Evolutionary conservation across 768 basidiomycete genomes (phyloP), one percentile per base, ranked within the genome.

Genomic region (Polyporus arcularius): DNA sequence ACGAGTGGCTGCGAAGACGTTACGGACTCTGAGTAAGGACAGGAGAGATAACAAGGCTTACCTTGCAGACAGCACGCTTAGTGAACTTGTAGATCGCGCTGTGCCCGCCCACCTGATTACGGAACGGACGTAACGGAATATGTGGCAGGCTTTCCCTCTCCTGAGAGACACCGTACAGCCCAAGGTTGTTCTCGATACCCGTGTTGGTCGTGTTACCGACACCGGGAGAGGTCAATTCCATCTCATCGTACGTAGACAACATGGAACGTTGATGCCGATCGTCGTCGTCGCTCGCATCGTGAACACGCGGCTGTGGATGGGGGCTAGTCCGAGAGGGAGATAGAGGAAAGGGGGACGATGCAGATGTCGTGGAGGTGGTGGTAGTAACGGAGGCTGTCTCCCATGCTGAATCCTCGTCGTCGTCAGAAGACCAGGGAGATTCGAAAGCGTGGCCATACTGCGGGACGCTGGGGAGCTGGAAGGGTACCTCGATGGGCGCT

Each of bases 1-100:
- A 97, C 95, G 8, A 99, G 85, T 15, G 96, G 96, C 96, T 98
- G 73, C 6, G 15, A n/a, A 43, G 31, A 39, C 40, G 45, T 56
- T 15, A 47, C 49, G 30, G 67, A 63, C 55, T 66, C 41, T 8
- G 32, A 18, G 40, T 10, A 12, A 28, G 53, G 77, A 75, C 74
- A 77, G 57, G 0, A 32, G 9, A 2, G 30, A 49, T 40, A 12
- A 57, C 38, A 31, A 66, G 45, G 57, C 43, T 45, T 38, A 73
- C 96, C 87, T 99, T 99, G 81, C 97, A 99, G 15, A 99, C 95
- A 8, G 97, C 96, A 65, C 95, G 85, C 70, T 94, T 94, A 4
- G 96, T 98, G 66, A 99, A 98, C 71, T 96, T 95, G 76, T 98
- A 98, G 68, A 99, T 97, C 58, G 94, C 90, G 65, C 86, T 93